phyloP scores from a whole-genome alignment of 495 filamentous ascomycete species.

The Articulospora tetracladia region DNA sequence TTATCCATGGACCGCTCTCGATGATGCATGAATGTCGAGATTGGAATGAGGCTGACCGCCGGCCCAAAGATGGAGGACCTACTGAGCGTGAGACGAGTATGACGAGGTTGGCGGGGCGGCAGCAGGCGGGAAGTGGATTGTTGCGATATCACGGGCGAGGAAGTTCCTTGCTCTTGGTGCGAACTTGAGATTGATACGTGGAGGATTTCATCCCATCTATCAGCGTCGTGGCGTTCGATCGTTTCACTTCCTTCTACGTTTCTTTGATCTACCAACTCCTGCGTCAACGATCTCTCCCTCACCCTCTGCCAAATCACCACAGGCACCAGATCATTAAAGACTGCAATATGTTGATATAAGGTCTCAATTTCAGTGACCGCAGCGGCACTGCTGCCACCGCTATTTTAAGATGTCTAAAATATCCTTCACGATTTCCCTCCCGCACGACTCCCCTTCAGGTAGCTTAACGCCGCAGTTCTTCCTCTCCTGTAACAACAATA shows the following conservation, averaged over 20 bases:
- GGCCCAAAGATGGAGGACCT: not conserved
- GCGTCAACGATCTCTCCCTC: too few species aligned
- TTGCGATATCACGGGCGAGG: not conserved
- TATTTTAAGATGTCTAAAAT: slow-evolving; percentile 7
- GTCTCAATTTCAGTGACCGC: not conserved
- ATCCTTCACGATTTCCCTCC: slow-evolving; percentile 2
- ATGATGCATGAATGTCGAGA: not conserved
- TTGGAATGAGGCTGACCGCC: not conserved
- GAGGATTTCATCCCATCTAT: not conserved
- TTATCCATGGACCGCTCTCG: not conserved
- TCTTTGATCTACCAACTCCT: not conserved
- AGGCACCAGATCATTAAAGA: not conserved
- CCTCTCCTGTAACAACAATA: slow-evolving; percentile 9
- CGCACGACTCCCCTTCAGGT: not conserved
- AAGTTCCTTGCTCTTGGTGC: not conserved
- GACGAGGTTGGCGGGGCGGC: not conserved
- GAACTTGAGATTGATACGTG: not conserved
- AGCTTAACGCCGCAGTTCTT: not conserved
- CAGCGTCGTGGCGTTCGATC: not conserved
- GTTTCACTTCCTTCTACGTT: not conserved
- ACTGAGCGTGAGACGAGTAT: not conserved
- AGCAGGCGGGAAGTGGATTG: not conserved
- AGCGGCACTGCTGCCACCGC: not conserved
- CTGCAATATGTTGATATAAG: not conserved
- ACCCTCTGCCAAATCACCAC: not conserved